phyloP scores from a whole-genome alignment of 495 filamentous ascomycete species.

The Bryoglossum gracile region DNA sequence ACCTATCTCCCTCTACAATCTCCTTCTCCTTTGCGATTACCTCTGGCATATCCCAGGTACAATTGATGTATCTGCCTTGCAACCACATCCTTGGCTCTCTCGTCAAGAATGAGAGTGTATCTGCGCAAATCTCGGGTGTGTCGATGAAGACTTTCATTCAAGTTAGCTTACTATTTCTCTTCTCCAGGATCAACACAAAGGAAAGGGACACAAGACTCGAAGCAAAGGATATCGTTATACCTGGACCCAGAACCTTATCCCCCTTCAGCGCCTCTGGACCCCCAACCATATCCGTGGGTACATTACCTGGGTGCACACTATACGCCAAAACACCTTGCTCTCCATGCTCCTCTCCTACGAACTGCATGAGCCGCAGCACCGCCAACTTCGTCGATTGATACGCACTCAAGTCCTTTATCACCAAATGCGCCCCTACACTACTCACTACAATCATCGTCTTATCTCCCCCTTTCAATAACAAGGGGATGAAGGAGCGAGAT shows the following conservation, averaged over 20 bases:
- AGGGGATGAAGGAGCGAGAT: conserved; percentile 35
- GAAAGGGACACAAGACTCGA: too few relatives aligned
- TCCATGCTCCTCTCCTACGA: conserved; percentile 36
- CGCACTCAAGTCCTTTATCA: conserved; percentile 24
- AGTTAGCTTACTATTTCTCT: not conserved
- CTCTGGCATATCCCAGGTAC: conserved; percentile 43
- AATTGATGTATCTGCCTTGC: conserved; percentile 41
- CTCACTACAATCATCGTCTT: conserved; percentile 42
- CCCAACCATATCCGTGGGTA: conserved; percentile 36
- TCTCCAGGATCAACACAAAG: conserved; percentile 14
- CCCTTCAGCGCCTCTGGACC: conserved; percentile 8
- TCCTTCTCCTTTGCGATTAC: conserved; percentile 35
- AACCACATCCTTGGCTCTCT: conserved; percentile 42
- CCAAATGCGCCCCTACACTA: conserved; percentile 35
- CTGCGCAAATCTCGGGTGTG: conserved; percentile 36
- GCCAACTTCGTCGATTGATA: conserved; percentile 46
- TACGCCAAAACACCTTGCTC: conserved; percentile 39
- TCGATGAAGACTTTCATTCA: conserved; percentile 34
- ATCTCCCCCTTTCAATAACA: conserved; percentile 37
- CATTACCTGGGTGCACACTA: conserved; percentile 43
- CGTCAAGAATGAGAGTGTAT: conserved; percentile 43
- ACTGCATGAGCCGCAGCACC: conserved; percentile 41
- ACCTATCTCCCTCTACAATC: conserved; percentile 38
- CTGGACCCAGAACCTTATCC: conserved; percentile 1
- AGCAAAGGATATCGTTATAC: too few relatives aligned